Evolutionary conservation across 2,329 filamentous ascomycete species (phyloP).

Genomic region (Coniosporium tulheliwenetii): DNA sequence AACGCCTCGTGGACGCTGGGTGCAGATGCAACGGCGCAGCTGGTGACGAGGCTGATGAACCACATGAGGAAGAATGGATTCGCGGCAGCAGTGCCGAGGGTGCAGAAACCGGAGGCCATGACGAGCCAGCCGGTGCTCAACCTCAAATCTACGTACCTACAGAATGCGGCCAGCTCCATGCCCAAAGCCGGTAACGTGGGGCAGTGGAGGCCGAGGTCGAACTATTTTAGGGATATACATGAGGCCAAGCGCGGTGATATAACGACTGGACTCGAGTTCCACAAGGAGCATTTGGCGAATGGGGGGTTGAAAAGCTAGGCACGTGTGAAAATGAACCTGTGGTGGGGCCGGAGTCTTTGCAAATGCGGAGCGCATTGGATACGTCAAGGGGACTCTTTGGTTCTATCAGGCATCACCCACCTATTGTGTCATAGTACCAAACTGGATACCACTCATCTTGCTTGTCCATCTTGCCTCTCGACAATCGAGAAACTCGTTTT

Average conservation of each 20-base stretch:
- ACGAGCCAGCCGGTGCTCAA: conserved; percentile 24
- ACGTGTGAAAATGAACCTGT: too few relatives aligned
- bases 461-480: too few relatives aligned
- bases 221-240: conserved; percentile 28
- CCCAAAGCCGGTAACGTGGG: conserved; percentile 32
- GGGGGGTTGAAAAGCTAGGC: too few relatives aligned
- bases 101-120: conserved; percentile 21
- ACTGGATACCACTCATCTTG: too few relatives aligned
- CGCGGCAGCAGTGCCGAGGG: conserved; percentile 27
- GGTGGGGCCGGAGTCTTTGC: too few relatives aligned
- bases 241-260: conserved; percentile 26
- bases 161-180: conserved; percentile 22
- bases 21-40: conserved; percentile 35
- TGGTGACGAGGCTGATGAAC: conserved; percentile 35
- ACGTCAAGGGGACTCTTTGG: too few relatives aligned
- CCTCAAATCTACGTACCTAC: conserved; percentile 36
- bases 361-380: too few relatives aligned
- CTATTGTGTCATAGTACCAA: too few relatives aligned
- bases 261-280: conserved; percentile 4
- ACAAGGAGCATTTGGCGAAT: too few relatives aligned
- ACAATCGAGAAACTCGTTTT: too few relatives aligned
- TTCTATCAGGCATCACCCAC: too few relatives aligned
- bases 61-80: conserved; percentile 30
- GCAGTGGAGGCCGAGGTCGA: conserved; percentile 26
- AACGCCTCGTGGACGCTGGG: conserved; percentile 48